Base-by-base conservation (phyloP, 2,329 filamentous ascomycete species). In the Ceratocystis lukuohia region DNA sequence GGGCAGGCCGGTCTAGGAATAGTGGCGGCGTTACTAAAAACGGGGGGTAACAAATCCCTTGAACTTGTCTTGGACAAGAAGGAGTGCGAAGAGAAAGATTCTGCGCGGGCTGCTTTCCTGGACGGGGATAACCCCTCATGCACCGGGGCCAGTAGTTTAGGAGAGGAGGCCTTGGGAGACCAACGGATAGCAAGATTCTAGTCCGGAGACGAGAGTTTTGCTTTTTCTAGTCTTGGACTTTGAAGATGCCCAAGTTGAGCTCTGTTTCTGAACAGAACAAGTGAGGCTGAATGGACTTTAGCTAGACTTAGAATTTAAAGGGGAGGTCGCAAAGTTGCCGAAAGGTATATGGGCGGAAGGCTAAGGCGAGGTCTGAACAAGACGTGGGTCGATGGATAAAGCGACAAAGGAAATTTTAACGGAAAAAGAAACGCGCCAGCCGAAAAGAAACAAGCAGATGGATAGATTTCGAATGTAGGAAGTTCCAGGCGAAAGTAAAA, bases 121-220 rank as follows among this genome's bases (percentile, higher is more conserved):
- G 44, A 63, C 44, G 66, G 66, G 66, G 61, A 46, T 45, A 53
- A 65, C 66, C 66, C 66, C 66, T 68, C 66, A 68, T 68, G 37
- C 66, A 66, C 57, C 20, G 48, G 50, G 3, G 30, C 22, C 5
- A 41, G 33, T 56, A 30, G n/a, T 30, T 22, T 63, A 22, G 41
- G 37, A n/a, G 56, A 68, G 61, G 61, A 62, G 61, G 63, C 59
- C 63, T 46, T 59, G 48, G 25, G 37, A 44, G 66, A 62, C 66
- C 59, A 66, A 57, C 57, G 45, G 30, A 44, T 59, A 50, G 48
- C 48, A 56, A 61, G 22, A 33, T 65, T 44, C 37, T 28, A 45
- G 56, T 57, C 50, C 53, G 48, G 22, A 30, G 50, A 33, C 33
- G 25, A 33, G 37, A 57, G n/a, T 57, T 48, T 28, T 30, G 46